phyloP scores from a whole-genome alignment of 495 filamentous ascomycete species.

The Staphylotrichum tortipilum region DNA sequence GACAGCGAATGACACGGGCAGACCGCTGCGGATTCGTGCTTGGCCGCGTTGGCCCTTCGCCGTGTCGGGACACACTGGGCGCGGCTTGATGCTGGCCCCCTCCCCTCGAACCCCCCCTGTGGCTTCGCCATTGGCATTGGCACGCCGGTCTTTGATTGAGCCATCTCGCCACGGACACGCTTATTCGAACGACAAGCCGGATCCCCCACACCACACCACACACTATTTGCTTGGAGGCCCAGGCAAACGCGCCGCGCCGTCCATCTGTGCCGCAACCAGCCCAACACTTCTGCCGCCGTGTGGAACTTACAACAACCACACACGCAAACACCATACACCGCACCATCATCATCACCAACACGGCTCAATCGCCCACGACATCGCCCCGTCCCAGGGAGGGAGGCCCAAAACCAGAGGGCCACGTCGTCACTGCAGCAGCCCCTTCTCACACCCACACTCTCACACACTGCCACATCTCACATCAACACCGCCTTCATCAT shows the following conservation, averaged over 20 bases:
- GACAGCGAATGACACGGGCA: slow-evolving; percentile 3
- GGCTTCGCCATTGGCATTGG: slow-evolving; percentile 17
- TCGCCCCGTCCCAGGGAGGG: neutral
- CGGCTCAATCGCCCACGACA: neutral
- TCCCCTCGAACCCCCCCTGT: no score
- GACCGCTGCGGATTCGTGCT: slow-evolving; percentile 1
- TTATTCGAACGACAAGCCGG: slow-evolving; percentile 13
- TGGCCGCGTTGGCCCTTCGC: neutral
- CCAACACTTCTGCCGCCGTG: slow-evolving; percentile 3
- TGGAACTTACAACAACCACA: no score
- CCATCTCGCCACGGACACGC: slow-evolving; percentile 8
- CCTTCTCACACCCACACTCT: neutral
- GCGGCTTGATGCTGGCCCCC: no score
- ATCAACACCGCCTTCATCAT: slow-evolving; percentile 18
- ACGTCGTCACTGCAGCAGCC: neutral
- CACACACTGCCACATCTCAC: no score
- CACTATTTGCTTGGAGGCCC: neutral
- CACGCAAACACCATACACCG: no score
- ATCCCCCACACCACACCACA: neutral
- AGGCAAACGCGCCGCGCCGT: slow-evolving; percentile 1
- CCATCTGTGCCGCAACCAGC: neutral
- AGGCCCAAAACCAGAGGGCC: neutral
- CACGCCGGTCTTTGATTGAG: slow-evolving; percentile 6
- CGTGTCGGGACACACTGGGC: no score
- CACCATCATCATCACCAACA: neutral